These are phyloP conservation scores for Zea luxurians DNA, from an alignment of 176 grass and related monocot species.

Conservation along the genomic window DNA sequence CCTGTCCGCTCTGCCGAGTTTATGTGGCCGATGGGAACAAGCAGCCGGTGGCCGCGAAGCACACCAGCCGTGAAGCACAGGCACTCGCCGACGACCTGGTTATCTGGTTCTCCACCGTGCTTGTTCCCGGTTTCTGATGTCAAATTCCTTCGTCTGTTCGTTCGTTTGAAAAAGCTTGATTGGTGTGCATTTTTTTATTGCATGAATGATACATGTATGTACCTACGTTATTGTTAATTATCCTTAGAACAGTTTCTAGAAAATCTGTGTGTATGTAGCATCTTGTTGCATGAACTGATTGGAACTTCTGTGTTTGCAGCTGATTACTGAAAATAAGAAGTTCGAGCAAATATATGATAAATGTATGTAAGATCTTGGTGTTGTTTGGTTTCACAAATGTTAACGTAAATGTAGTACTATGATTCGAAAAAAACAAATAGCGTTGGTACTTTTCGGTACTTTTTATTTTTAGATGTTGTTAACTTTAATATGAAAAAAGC, in stretches of 20 bases:
- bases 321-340: not conserved
- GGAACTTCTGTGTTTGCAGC: not conserved
- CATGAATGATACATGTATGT: not conserved
- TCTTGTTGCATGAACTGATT: not conserved
- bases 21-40: slow-evolving; percentile 34
- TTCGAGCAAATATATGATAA: not conserved
- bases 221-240: not conserved
- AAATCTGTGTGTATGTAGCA: not conserved
- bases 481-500: no score
- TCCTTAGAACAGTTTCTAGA: not conserved
- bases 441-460: no score
- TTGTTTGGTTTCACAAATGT: not conserved
- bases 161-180: not conserved
- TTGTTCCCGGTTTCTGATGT: slow-evolving; percentile 74
- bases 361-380: not conserved
- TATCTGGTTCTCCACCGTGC: slow-evolving; percentile 73
- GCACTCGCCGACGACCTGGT: slow-evolving; percentile 55
- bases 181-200: not conserved
- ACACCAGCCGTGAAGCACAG: slow-evolving; percentile 7
- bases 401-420: no score
- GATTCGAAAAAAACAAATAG: no score
- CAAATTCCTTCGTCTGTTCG: not conserved
- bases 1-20: slow-evolving; percentile 74
- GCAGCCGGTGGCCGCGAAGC: slow-evolving; percentile 23
- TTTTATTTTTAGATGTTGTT: no score